phyloP scores from a whole-genome alignment of 2,329 filamentous ascomycete species.

The Penicillium concentricum region DNA sequence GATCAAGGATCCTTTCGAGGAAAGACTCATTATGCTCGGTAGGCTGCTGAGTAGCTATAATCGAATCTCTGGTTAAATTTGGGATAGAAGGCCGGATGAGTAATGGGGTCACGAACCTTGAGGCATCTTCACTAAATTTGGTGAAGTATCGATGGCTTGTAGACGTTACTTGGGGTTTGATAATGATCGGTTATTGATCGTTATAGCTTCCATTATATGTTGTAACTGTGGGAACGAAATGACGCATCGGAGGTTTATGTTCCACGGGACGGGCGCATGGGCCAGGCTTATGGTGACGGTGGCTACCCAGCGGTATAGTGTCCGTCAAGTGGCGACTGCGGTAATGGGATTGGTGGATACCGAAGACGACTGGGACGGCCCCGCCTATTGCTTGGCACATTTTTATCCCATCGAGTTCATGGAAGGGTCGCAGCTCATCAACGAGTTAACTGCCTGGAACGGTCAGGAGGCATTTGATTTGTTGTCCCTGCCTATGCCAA shows the following conservation, averaged over 20 bases:
- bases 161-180: background rate
- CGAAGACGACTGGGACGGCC: slow-evolving; percentile 55
- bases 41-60: slow-evolving; percentile 30
- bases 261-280: too few species aligned
- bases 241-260: too few species aligned
- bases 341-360: slow-evolving; percentile 55
- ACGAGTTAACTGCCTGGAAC: slow-evolving; percentile 53
- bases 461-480: slow-evolving; percentile 52
- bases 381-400: slow-evolving; percentile 50
- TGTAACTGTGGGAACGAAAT: too few species aligned
- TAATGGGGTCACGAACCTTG: background rate
- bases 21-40: background rate
- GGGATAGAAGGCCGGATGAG: background rate
- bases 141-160: background rate
- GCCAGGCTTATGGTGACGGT: too few species aligned
- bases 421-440: slow-evolving; percentile 54
- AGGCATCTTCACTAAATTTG: background rate
- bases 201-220: too few species aligned
- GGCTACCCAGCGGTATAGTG: too few species aligned
- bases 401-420: slow-evolving; percentile 54
- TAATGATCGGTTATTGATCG: slow-evolving; percentile 17
- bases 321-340: slow-evolving; percentile 52
- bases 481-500: slow-evolving; percentile 47
- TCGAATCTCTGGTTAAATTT: background rate
- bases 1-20: background rate